These are phyloP conservation scores for Populus ilicifolia DNA, from an alignment of 345 rosid species.

Conservation along the genomic window DNA sequence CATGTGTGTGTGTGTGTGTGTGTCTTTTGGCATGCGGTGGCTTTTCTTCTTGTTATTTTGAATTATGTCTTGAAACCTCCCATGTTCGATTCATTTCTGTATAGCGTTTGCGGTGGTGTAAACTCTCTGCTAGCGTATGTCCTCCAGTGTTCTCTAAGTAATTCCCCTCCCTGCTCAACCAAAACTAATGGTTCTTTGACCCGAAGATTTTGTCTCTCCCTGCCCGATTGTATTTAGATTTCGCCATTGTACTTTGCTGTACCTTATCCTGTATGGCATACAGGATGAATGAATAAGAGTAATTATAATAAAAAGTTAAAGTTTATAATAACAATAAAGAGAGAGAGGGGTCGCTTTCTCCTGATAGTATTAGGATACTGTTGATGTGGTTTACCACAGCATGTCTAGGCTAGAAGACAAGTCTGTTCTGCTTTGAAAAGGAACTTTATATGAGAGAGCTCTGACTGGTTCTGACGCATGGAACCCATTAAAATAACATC, in stretches of 20 bases:
- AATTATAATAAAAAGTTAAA: background rate
- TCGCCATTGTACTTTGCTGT: constrained; percentile 11
- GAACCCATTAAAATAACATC: constrained; percentile 11
- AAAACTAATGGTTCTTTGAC: too few species aligned
- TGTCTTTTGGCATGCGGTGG: too few species aligned
- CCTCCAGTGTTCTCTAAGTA: background rate
- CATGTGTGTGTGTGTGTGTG: too few species aligned
- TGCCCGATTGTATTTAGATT: background rate
- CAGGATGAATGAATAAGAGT: background rate
- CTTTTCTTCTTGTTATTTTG: too few species aligned
- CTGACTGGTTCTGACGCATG: constrained; percentile 15
- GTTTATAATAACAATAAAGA: background rate
- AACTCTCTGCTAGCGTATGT: background rate
- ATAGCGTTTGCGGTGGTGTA: background rate
- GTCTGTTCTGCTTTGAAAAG: constrained; percentile 1
- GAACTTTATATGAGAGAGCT: background rate
- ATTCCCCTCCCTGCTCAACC: too few species aligned
- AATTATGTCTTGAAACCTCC: too few species aligned
- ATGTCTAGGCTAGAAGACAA: constrained; percentile 20
- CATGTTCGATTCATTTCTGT: too few species aligned
- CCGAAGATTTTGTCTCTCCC: too few species aligned
- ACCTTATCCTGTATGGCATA: background rate
- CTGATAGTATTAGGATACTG: constrained; percentile 21
- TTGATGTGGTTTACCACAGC: too few species aligned
- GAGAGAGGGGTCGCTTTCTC: constrained; percentile 6